Percentiles rank a stretch among this genome's conserved stretches.
Evolutionary conservation across 2,329 filamentous ascomycete species (phyloP).

Genomic region (Paecilomyces fulvus): DNA sequence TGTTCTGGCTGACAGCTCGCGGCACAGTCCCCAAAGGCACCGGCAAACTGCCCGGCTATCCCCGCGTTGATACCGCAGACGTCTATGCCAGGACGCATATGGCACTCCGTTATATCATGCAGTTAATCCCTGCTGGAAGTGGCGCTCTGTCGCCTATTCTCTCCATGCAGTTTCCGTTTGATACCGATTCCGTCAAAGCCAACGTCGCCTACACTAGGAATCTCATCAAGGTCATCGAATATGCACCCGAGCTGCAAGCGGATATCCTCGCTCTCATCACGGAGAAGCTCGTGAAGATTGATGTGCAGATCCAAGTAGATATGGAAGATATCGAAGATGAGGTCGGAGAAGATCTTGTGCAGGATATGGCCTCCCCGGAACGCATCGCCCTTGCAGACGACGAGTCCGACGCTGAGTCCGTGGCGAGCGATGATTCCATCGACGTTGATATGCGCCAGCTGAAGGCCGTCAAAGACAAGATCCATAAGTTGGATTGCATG

Average conservation of each 20-base stretch:
- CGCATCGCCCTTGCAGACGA: conserved; percentile 31
- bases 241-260: conserved; percentile 67
- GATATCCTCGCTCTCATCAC: conserved; percentile 78
- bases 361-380: conserved; percentile 38
- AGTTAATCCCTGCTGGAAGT: conserved; percentile 72
- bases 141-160: conserved; percentile 61
- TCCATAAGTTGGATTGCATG: conserved; percentile 85
- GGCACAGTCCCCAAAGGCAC: conserved; percentile 44
- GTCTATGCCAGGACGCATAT: conserved; percentile 69
- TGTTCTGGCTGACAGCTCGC: conserved; percentile 2
- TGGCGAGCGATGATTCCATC: conserved; percentile 53
- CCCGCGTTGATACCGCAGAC: conserved; percentile 51
- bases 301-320: conserved; percentile 90
- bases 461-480: conserved; percentile 69
- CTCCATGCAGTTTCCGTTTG: conserved; percentile 62
- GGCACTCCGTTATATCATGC: conserved; percentile 65
- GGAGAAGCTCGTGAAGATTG: conserved; percentile 82
- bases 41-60: conserved; percentile 46
- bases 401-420: conserved; percentile 60
- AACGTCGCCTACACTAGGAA: conserved; percentile 87
- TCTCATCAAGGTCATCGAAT: conserved; percentile 66
- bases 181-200: conserved; percentile 65
- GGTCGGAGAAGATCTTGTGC: conserved; percentile 58
- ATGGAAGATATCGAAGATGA: conserved; percentile 90
- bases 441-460: conserved; percentile 39